Percentiles rank a stretch among this genome's conserved stretches.
Conservation (phyloP, 2,329 filamentous ascomycete species). For the Fusarium algeriense region DNA sequence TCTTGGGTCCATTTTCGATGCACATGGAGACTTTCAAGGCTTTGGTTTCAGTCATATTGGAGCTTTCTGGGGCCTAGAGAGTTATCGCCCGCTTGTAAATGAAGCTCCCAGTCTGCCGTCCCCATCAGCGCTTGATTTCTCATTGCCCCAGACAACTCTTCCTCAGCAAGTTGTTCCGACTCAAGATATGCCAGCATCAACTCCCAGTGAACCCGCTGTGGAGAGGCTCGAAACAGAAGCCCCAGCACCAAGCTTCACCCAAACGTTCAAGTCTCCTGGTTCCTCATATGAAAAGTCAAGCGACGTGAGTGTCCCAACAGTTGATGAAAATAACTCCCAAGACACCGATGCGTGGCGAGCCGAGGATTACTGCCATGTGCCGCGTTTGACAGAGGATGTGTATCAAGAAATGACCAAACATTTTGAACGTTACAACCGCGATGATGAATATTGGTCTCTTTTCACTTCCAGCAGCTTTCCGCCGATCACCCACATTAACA, state of each 20-base stretch:
- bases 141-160: no score
- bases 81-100: not conserved
- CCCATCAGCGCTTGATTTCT: no score
- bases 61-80: not conserved
- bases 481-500: not conserved
- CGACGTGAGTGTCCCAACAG: not conserved
- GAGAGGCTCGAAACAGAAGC: not conserved
- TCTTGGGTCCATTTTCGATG: not conserved
- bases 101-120: no score
- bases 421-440: not conserved
- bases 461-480: not conserved
- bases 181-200: not conserved
- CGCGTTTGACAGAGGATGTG: not conserved
- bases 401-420: not conserved
- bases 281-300: not conserved
- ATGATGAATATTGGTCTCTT: not conserved
- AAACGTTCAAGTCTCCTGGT: not conserved
- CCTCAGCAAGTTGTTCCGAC: no score
- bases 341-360: not conserved
- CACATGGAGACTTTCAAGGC: not conserved
- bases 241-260: not conserved
- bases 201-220: not conserved
- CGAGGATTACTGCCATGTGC: not conserved
- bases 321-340: not conserved
- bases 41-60: not conserved